Conservation (phyloP, 139 green algal genomes). For the Auxenochlorella pyrenoidosa region DNA sequence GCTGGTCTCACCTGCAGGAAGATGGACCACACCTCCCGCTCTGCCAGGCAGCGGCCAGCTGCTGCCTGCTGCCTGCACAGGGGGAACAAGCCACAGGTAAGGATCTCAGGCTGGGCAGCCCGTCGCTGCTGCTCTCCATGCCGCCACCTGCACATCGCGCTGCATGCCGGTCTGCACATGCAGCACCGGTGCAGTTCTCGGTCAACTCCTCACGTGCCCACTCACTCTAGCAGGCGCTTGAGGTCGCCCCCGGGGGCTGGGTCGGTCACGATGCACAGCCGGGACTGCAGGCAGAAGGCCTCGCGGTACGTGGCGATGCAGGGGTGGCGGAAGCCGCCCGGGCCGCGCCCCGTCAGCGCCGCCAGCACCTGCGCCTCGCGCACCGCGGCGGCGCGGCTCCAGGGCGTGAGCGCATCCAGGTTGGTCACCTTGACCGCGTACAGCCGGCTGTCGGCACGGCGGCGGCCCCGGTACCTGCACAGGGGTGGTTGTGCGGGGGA, state of each 20-base stretch:
- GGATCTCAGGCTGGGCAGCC: not conserved
- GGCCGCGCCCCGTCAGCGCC: not conserved
- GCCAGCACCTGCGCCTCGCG: conserved; percentile 7
- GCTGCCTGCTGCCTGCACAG: not conserved
- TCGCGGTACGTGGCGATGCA: conserved; percentile 5
- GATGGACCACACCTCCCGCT: not conserved
- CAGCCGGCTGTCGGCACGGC: not conserved
- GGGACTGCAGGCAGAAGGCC: not conserved
- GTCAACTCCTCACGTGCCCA: too few relatives aligned
- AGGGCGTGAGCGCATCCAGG: not conserved
- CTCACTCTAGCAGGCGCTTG: not conserved
- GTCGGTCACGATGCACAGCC: conserved; percentile 9
- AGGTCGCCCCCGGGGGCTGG: not conserved
- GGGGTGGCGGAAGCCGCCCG: not conserved
- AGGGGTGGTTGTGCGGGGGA: not conserved
- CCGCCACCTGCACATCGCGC: too few relatives aligned
- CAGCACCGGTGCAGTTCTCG: too few relatives aligned
- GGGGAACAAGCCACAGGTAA: not conserved
- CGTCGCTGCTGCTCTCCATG: not conserved
- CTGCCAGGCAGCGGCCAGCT: not conserved
- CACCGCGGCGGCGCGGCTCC: not conserved
- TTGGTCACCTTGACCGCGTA: not conserved
- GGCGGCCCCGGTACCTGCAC: not conserved
- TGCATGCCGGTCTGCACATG: too few relatives aligned
- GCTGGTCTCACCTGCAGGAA: conserved; percentile 3